Evolutionary conservation across 345 rosid species (phyloP).

Genomic region (Cardamine occulta): DNA sequence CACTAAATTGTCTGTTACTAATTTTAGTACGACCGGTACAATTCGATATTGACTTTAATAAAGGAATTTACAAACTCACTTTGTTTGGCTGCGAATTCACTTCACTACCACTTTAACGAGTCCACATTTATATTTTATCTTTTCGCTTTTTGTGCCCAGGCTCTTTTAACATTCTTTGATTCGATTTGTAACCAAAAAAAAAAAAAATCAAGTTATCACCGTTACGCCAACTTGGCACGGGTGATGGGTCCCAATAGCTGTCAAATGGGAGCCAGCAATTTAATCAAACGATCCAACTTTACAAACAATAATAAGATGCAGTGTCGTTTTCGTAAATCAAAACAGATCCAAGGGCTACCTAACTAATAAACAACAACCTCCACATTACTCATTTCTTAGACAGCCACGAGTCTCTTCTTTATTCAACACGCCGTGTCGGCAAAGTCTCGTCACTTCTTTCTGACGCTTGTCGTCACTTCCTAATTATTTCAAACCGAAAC

Average conservation of each 20-base stretch:
- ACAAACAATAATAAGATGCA: conserved; percentile 1
- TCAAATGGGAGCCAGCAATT: conserved; percentile 36
- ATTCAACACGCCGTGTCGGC: conserved; percentile 42
- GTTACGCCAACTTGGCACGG: conserved; percentile 25
- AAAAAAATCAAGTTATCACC: neutral
- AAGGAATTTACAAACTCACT: neutral
- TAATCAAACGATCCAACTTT: conserved; percentile 12
- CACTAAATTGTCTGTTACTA: neutral
- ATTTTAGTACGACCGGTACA: no score
- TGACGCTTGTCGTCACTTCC: conserved; percentile 35
- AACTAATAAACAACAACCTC: neutral
- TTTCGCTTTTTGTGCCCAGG: neutral
- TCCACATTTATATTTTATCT: conserved; percentile 1
- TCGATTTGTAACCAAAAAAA: neutral
- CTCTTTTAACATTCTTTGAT: neutral
- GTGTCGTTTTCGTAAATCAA: conserved; percentile 41
- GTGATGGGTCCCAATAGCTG: conserved; percentile 3
- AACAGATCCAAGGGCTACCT: conserved; percentile 35
- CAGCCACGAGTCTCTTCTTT: conserved; percentile 29
- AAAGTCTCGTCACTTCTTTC: conserved; percentile 20
- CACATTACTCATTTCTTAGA: neutral
- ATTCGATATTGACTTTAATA: neutral
- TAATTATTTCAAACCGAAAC: neutral
- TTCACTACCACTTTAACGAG: neutral
- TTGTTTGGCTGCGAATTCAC: neutral